phyloP scores from a whole-genome alignment of 179 eudicot genomes.

The Spinacia oleracea region DNA sequence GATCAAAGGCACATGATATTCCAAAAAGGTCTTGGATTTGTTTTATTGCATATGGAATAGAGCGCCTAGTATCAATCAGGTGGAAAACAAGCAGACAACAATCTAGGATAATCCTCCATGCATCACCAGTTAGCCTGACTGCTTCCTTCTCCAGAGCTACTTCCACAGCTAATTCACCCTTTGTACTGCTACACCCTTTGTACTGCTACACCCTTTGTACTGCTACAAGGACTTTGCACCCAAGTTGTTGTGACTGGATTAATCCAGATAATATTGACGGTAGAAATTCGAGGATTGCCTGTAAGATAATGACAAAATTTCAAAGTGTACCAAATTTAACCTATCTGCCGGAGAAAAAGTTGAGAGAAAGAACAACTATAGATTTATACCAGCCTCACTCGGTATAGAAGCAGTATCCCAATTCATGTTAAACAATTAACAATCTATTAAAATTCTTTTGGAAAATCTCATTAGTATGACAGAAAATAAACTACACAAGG shows the following conservation, averaged over 20 bases:
- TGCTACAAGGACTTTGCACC: constrained; percentile 54
- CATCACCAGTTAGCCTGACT: no score
- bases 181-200: no score
- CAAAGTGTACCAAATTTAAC: no score
- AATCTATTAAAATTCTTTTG: background rate
- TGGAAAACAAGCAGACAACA: no score
- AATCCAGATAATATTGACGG: constrained; percentile 76
- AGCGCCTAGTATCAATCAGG: constrained; percentile 74
- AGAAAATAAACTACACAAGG: background rate
- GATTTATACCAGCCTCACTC: background rate
- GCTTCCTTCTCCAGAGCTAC: no score
- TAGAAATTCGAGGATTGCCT: constrained; percentile 86
- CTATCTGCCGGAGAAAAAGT: background rate
- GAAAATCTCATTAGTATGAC: background rate
- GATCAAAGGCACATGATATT: no score
- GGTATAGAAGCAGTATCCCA: background rate
- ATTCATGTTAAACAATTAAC: background rate
- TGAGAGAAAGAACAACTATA: background rate
- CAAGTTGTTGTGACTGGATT: constrained; percentile 69
- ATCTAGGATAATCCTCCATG: no score
- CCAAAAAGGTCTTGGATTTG: constrained; percentile 92
- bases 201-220: constrained; percentile 76
- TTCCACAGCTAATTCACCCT: no score
- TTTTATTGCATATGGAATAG: constrained; percentile 86
- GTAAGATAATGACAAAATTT: constrained; percentile 25